phyloP scores from a whole-genome alignment of 2,329 filamentous ascomycete species.

The Sporothrix protearum region DNA sequence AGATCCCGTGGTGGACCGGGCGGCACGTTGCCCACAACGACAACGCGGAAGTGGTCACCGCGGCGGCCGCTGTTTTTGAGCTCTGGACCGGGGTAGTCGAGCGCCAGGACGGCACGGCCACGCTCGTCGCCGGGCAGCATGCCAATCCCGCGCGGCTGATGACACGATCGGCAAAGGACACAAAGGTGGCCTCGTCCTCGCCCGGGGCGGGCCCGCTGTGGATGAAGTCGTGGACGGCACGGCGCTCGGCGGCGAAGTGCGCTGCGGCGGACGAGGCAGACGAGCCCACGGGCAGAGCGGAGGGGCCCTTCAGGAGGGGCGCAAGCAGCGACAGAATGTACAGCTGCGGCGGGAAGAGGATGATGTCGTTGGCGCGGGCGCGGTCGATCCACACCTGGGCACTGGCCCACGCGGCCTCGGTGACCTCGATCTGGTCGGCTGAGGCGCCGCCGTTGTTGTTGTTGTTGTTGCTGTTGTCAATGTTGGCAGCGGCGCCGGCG shows the following conservation, averaged over 20 bases:
- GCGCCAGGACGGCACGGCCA: slow-evolving; percentile 49
- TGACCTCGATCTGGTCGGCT: slow-evolving; percentile 60
- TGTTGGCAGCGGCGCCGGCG: slow-evolving; percentile 36
- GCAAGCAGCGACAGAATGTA: slow-evolving; percentile 63
- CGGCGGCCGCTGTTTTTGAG: slow-evolving; percentile 46
- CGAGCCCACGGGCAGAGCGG: background rate
- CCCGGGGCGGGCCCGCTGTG: slow-evolving; percentile 37
- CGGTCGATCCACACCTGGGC: slow-evolving; percentile 65
- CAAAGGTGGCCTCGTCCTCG: slow-evolving; percentile 34
- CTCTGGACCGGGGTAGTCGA: slow-evolving; percentile 59
- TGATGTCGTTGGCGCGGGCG: slow-evolving; percentile 63
- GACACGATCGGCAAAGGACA: slow-evolving; percentile 57
- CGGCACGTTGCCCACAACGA: slow-evolving; percentile 50
- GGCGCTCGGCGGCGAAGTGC: slow-evolving; percentile 47
- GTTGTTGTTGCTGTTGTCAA: slow-evolving; percentile 38
- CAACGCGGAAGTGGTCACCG: slow-evolving; percentile 58
- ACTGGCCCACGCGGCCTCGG: slow-evolving; percentile 63
- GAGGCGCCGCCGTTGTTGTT: slow-evolving; percentile 61
- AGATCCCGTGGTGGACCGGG: slow-evolving; percentile 52
- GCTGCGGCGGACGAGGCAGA: background rate
- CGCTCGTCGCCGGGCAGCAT: slow-evolving; percentile 40
- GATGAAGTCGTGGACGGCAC: slow-evolving; percentile 54
- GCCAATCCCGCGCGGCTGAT: slow-evolving; percentile 52
- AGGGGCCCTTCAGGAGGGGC: slow-evolving; percentile 44
- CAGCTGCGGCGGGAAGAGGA: slow-evolving; percentile 87